phyloP scores from a whole-genome alignment of 805 yeast species.

The Isabelozyma pseudorhagii region DNA sequence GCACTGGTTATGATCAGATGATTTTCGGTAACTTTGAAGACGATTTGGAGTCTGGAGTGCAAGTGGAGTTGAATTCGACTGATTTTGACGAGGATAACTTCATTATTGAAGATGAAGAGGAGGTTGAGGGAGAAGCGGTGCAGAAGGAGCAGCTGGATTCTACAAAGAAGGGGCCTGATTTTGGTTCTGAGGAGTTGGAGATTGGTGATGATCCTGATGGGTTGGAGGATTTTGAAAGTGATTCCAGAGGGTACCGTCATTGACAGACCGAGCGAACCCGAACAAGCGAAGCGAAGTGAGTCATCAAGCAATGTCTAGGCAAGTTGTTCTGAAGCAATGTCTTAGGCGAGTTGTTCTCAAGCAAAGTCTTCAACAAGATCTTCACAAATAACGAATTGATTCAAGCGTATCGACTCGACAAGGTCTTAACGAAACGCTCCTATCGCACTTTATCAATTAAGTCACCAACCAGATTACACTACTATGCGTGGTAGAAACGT shows the following conservation, averaged over 20 bases:
- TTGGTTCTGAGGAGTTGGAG: background rate
- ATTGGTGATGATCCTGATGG: background rate
- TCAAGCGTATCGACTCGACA: too few relatives aligned
- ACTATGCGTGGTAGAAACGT: too few relatives aligned
- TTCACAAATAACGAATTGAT: too few relatives aligned
- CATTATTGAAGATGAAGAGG: constrained; percentile 36
- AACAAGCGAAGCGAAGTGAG: background rate
- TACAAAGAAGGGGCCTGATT: background rate
- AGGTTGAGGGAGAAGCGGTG: constrained; percentile 6
- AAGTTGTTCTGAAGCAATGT: too few relatives aligned
- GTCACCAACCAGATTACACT: too few relatives aligned
- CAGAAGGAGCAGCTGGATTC: background rate
- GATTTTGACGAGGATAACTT: constrained; percentile 41
- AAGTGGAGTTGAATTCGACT: constrained; percentile 33
- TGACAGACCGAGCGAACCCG: background rate
- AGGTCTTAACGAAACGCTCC: too few relatives aligned
- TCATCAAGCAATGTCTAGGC: too few relatives aligned
- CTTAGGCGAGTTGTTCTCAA: too few relatives aligned
- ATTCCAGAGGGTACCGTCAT: background rate
- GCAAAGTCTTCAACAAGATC: too few relatives aligned
- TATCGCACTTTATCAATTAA: too few relatives aligned
- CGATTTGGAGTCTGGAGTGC: constrained; percentile 27
- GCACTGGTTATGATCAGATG: constrained; percentile 24
- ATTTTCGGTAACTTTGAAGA: constrained; percentile 41
- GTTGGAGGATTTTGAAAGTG: background rate